phyloP scores from a whole-genome alignment of 768 basidiomycete genomes.

The Lactifluus hygrophoroides region DNA sequence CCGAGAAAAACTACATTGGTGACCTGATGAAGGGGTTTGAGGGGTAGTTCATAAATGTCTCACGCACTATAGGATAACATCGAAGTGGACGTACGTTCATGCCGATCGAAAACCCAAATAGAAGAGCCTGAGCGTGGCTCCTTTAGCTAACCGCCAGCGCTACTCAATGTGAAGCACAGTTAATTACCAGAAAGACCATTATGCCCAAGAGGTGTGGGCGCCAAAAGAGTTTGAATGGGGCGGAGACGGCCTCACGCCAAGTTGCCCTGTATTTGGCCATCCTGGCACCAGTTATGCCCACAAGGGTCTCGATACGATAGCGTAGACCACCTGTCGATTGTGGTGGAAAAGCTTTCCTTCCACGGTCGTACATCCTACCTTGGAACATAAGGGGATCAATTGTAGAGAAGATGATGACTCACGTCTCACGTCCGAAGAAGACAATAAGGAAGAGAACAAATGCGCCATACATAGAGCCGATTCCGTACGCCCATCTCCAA shows the following conservation, averaged over 20 bases:
- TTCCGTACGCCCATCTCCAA: constrained; percentile 63
- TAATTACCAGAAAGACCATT: constrained; percentile 32
- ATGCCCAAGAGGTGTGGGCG: constrained; percentile 52
- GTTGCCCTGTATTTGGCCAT: constrained; percentile 48
- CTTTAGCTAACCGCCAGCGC: background rate
- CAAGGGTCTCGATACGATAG: constrained; percentile 47
- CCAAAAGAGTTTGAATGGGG: constrained; percentile 49
- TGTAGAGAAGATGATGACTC: constrained; percentile 18
- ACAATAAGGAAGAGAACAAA: constrained; percentile 48
- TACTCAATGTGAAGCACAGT: background rate
- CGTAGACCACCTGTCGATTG: constrained; percentile 29
- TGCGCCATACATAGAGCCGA: constrained; percentile 49
- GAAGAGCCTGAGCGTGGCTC: constrained; percentile 33
- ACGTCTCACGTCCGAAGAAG: constrained; percentile 63
- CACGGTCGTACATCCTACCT: constrained; percentile 55
- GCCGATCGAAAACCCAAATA: constrained; percentile 60
- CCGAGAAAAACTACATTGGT: constrained; percentile 62
- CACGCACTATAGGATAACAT: background rate
- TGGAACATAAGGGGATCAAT: background rate
- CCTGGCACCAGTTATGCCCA: constrained; percentile 54
- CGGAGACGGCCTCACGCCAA: constrained; percentile 39
- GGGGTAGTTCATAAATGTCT: background rate
- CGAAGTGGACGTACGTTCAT: constrained; percentile 38
- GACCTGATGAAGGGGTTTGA: constrained; percentile 32
- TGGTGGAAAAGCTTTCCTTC: constrained; percentile 31